phyloP scores from a whole-genome alignment of 2,329 filamentous ascomycete species.

The Thermothelomyces thermophilus region DNA sequence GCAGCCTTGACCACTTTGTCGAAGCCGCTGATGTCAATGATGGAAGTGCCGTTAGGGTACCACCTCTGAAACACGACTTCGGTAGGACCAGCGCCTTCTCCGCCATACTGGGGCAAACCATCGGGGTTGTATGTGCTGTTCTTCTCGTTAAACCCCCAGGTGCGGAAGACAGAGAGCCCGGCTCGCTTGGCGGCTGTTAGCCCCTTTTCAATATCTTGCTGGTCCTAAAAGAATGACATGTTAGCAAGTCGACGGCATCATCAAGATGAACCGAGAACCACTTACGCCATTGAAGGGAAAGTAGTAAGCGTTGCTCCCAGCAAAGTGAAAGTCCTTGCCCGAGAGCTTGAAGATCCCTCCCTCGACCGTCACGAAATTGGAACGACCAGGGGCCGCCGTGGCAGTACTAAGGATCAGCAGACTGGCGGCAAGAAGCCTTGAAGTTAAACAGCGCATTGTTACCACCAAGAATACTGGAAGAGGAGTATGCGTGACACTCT shows the following conservation, averaged over 20 bases:
- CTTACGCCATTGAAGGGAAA: conserved; percentile 48
- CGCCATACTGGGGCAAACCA: conserved; percentile 47
- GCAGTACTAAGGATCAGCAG: conserved; percentile 16
- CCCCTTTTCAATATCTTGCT: conserved; percentile 41
- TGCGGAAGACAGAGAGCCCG: conserved; percentile 47
- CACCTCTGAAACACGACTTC: conserved; percentile 42
- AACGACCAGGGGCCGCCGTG: conserved; percentile 14
- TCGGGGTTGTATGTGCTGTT: conserved; percentile 40
- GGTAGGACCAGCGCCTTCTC: conserved; percentile 40
- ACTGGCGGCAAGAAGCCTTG: conserved; percentile 12
- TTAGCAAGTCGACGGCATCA: neutral
- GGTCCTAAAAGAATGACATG: conserved; percentile 30
- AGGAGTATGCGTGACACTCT: no score
- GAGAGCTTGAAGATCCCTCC: conserved; percentile 47
- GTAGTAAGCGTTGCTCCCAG: conserved; percentile 52
- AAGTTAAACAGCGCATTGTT: conserved; percentile 13
- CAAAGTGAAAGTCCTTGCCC: conserved; percentile 50
- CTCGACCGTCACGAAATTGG: conserved; percentile 41
- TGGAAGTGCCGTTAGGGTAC: conserved; percentile 38
- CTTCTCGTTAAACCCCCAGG: conserved; percentile 53
- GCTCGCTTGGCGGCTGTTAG: conserved; percentile 41
- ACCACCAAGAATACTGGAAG: no score
- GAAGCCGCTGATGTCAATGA: conserved; percentile 39
- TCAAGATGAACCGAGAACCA: neutral
- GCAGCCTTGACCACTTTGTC: conserved; percentile 48